These are phyloP conservation scores for Backusella morwellensis DNA, from an alignment of 192 early-diverging fungal species.

Conservation along the genomic window DNA sequence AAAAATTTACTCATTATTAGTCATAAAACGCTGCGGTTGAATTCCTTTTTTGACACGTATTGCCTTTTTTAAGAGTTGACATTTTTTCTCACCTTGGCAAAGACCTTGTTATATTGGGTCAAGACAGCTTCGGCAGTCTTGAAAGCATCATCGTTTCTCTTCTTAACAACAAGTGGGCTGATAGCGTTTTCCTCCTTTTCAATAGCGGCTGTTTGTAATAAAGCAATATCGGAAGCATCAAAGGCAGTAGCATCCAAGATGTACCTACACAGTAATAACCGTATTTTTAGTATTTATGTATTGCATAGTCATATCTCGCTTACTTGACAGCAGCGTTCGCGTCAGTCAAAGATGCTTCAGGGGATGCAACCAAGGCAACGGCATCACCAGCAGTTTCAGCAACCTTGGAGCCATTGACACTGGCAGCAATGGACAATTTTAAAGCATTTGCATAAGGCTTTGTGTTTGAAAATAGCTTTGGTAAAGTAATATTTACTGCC, in stretches of 20 bases:
- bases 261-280: slow-evolving; percentile 1
- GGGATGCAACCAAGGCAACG: slow-evolving; percentile 5
- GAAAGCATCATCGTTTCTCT: slow-evolving; percentile 13
- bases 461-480: slow-evolving; percentile 17
- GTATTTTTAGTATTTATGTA: neutral
- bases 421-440: slow-evolving; percentile 19
- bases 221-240: neutral
- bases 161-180: slow-evolving; percentile 20
- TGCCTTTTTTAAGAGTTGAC: neutral
- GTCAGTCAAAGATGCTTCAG: slow-evolving; percentile 8
- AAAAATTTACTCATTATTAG: slow-evolving; percentile 3
- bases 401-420: slow-evolving; percentile 10
- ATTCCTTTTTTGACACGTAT: neutral
- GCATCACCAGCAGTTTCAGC: slow-evolving; percentile 1
- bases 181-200: slow-evolving; percentile 21
- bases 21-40: neutral
- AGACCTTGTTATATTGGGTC: slow-evolving; percentile 1
- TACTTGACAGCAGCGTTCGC: slow-evolving; percentile 28
- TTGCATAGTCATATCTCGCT: neutral
- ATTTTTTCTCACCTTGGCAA: slow-evolving; percentile 12
- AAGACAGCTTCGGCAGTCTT: slow-evolving; percentile 1
- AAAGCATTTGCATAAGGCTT: slow-evolving; percentile 20
- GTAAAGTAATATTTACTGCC: slow-evolving; percentile 7
- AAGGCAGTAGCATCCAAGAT: slow-evolving; percentile 13
- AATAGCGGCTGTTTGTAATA: slow-evolving; percentile 11